These are phyloP conservation scores for Nemophila menziesii DNA, from an alignment of 257 asterid species.

Conservation along the genomic window DNA sequence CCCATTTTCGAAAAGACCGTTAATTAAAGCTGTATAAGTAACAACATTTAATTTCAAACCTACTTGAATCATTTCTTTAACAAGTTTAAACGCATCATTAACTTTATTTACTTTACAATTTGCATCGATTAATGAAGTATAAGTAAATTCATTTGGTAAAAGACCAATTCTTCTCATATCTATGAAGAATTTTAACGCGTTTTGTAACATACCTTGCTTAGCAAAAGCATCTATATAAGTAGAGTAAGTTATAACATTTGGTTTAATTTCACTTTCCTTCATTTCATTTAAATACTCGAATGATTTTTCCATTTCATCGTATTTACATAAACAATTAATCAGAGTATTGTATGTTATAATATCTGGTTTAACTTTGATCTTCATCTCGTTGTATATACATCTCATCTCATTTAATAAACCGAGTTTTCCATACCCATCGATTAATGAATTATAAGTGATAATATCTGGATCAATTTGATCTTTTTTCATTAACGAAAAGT, in stretches of 20 bases:
- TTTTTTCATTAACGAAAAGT: conserved; percentile 58
- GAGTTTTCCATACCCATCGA: conserved; percentile 63
- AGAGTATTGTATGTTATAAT: conserved; percentile 66
- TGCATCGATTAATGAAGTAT: conserved; percentile 73
- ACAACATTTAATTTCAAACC: conserved; percentile 51
- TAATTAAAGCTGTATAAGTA: conserved; percentile 56
- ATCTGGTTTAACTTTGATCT: conserved; percentile 49
- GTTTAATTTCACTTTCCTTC: conserved; percentile 52
- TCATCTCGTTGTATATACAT: conserved; percentile 63
- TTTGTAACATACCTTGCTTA: conserved; percentile 74
- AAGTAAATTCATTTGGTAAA: conserved; percentile 68
- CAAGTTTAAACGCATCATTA: conserved; percentile 59
- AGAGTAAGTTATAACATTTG: conserved; percentile 83
- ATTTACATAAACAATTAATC: conserved; percentile 84
- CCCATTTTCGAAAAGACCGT: conserved; percentile 74
- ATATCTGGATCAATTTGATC: conserved; percentile 52
- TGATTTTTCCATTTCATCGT: conserved; percentile 44
- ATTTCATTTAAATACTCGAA: conserved; percentile 60
- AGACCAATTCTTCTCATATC: conserved; percentile 90
- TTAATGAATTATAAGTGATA: conserved; percentile 73
- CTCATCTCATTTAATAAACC: conserved; percentile 50
- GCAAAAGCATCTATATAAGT: conserved; percentile 80
- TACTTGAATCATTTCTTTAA: conserved; percentile 69
- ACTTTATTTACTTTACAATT: conserved; percentile 52
- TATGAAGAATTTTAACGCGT: conserved; percentile 66